Conservation (phyloP, 257 asterid species). For the Haberlea rhodopensis region DNA sequence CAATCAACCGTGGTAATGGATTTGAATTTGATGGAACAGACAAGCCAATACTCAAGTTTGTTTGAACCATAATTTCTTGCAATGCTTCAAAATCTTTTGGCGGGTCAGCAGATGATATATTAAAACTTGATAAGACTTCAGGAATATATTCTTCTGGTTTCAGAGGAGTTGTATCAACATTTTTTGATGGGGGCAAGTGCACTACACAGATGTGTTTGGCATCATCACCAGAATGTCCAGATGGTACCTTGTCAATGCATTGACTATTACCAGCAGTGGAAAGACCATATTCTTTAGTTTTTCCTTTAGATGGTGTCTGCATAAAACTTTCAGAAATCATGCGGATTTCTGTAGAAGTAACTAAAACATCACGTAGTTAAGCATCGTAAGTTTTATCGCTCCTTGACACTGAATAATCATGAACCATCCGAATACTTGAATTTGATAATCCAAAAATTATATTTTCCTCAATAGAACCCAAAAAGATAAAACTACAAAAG, state of each 20-base stretch:
- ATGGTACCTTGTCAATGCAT: slow-evolving; percentile 35
- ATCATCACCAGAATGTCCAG: slow-evolving; percentile 40
- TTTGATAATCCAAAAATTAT: background rate
- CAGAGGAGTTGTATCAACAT: slow-evolving; percentile 30
- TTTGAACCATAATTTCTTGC: slow-evolving; percentile 47
- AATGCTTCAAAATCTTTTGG: slow-evolving; percentile 35
- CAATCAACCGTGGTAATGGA: slow-evolving; percentile 32
- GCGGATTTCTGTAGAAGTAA: slow-evolving; percentile 22
- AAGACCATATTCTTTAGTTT: slow-evolving; percentile 36
- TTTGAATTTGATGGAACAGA: slow-evolving; percentile 47
- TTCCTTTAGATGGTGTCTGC: slow-evolving; percentile 58
- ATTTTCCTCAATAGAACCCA: background rate
- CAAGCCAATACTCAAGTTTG: slow-evolving; percentile 75
- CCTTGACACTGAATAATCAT: background rate
- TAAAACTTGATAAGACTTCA: slow-evolving; percentile 35
- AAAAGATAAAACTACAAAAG: too few species aligned
- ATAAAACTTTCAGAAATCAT: slow-evolving; percentile 34
- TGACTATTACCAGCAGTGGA: slow-evolving; percentile 35
- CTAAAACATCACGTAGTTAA: background rate
- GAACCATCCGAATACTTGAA: background rate
- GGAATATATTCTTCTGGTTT: slow-evolving; percentile 32
- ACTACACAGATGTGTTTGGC: slow-evolving; percentile 32
- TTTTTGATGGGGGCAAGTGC: slow-evolving; percentile 33
- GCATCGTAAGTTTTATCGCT: background rate
- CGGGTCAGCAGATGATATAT: slow-evolving; percentile 37